These are phyloP conservation scores for Diaporthe vaccinii DNA, from an alignment of 2,329 filamentous ascomycete genomes.

Conservation along the genomic window DNA sequence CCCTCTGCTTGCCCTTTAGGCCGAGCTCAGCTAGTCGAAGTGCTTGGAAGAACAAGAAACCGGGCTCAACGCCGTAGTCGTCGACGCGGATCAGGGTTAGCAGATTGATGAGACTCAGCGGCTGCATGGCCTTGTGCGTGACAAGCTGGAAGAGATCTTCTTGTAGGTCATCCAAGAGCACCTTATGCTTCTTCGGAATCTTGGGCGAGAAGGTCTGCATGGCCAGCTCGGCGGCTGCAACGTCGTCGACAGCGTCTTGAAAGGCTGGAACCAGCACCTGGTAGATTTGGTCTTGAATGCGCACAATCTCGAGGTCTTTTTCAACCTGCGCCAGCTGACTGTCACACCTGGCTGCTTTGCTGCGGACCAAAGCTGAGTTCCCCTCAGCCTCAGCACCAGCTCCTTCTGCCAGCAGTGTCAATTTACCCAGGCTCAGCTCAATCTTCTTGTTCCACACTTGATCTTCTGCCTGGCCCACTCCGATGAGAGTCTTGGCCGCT, in stretches of 20 bases:
- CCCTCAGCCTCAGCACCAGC: constrained; percentile 47
- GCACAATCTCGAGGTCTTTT: constrained; percentile 75
- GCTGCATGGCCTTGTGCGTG: constrained; percentile 77
- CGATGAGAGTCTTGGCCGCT: constrained; percentile 79
- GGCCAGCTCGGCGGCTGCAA: constrained; percentile 82
- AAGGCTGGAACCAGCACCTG: constrained; percentile 77
- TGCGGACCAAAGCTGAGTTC: constrained; percentile 42
- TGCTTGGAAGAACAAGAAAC: constrained; percentile 81
- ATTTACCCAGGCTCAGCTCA: constrained; percentile 89
- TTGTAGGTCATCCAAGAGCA: constrained; percentile 79
- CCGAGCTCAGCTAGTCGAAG: constrained; percentile 71
- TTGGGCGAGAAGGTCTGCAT: constrained; percentile 75
- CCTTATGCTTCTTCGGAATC: constrained; percentile 70
- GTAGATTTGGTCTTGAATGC: constrained; percentile 85
- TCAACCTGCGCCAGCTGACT: constrained; percentile 68
- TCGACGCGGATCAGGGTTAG: constrained; percentile 79
- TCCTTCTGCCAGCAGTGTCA: constrained; percentile 78
- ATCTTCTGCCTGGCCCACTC: constrained; percentile 79
- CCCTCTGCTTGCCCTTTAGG: constrained; percentile 68
- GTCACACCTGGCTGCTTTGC: constrained; percentile 49
- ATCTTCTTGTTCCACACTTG: constrained; percentile 95
- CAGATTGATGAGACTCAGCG: constrained; percentile 76
- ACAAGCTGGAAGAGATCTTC: constrained; percentile 79
- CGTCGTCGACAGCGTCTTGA: constrained; percentile 80
- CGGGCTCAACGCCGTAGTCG: constrained; percentile 65